A percentile compares a stretch with the other conserved stretches of the same genome.
These are phyloP conservation scores for Phytophthora gonapodyides DNA, from an alignment of 352 stramenopile species.

Conservation along the genomic window DNA sequence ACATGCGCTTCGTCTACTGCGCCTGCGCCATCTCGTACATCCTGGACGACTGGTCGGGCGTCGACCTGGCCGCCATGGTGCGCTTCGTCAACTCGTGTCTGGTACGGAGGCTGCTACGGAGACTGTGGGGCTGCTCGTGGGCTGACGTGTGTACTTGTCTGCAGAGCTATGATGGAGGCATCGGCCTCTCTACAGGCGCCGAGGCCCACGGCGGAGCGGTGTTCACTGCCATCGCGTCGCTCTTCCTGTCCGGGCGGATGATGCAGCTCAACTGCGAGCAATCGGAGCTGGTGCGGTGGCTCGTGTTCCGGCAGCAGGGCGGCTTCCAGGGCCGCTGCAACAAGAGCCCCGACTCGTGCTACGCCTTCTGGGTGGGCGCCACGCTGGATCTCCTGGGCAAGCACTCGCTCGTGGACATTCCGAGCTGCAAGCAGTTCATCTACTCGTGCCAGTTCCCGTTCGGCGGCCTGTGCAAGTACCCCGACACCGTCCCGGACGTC, in stretches of 20 bases:
- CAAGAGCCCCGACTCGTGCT: slow-evolving; percentile 91
- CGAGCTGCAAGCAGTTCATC: slow-evolving; percentile 75
- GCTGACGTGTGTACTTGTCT: slow-evolving; percentile 16
- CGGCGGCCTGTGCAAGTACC: slow-evolving; percentile 88
- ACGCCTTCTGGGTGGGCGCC: slow-evolving; percentile 93
- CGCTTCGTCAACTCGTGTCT: slow-evolving; percentile 85
- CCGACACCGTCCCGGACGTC: slow-evolving; percentile 80
- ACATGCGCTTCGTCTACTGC: slow-evolving; percentile 91
- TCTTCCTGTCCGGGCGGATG: slow-evolving; percentile 68
- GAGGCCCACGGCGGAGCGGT: slow-evolving; percentile 81
- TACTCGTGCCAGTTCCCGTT: slow-evolving; percentile 83
- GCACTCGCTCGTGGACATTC: slow-evolving; percentile 77
- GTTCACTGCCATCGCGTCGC: slow-evolving; percentile 75
- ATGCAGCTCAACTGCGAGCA: slow-evolving; percentile 73
- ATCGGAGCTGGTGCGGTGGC: slow-evolving; percentile 76
- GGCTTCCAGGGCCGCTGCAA: slow-evolving; percentile 92
- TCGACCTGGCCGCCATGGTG: slow-evolving; percentile 67
- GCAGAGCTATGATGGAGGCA: slow-evolving; percentile 84
- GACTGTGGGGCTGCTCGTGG: not conserved
- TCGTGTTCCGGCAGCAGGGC: slow-evolving; percentile 79
- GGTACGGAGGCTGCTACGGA: slow-evolving; percentile 39
- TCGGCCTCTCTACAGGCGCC: slow-evolving; percentile 62
- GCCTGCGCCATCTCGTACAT: slow-evolving; percentile 89
- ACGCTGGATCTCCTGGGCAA: slow-evolving; percentile 81
- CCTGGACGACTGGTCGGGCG: slow-evolving; percentile 83